Evolutionary conservation across 164 flowering plant genomes (phyloP), one percentile per base, ranked within the genome.

Genomic region (Malania oleifera): DNA sequence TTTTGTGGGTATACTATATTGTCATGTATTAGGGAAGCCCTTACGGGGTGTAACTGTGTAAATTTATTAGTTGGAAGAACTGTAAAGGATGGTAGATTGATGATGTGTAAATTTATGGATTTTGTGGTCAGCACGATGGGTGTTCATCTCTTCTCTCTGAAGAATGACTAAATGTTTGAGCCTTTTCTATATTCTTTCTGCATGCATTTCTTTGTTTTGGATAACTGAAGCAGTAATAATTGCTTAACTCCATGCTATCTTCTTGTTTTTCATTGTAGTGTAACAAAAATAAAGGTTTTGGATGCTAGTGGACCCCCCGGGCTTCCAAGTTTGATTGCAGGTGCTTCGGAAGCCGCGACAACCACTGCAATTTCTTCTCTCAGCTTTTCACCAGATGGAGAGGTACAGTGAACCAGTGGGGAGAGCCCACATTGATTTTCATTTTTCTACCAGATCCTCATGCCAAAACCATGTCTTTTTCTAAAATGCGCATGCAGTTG

Each of bases 221-320:
- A 47, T 48, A 18, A 23, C 57, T 47, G 48, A 11, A 60, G n/a
- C 25, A 39, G n/a, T 57, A 48, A 48, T n/a, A 10, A 44, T 25
- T 67, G n/a, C 34, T 60, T 46, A 17, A 20, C 9, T 19, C 13
- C 22, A 46, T 4, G 6, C n/a, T 15, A 46, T 8, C 8, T 43
- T n/a, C 2, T 23, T 20, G 10, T 51, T 51, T 5, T 15, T 20
- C 15, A 14, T 58, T 73, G 68, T 59, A 93, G 99, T 77, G 75
- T 86, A 59, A 63, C 73, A 40, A 82, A 79, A 78, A 54, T 90
- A 49, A 93, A 86, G 78, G 75, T 90, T 62, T 70, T 93, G 73
- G 97, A 93, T 86, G 97, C 97, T 65, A 93, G 91, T 75, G 99
- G 89, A 59, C 97, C 97, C 66, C 95, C 89, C 50, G 99, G 95